Conservation (phyloP, 192 early-diverging fungal species). For the Lobosporangium transversale region DNA sequence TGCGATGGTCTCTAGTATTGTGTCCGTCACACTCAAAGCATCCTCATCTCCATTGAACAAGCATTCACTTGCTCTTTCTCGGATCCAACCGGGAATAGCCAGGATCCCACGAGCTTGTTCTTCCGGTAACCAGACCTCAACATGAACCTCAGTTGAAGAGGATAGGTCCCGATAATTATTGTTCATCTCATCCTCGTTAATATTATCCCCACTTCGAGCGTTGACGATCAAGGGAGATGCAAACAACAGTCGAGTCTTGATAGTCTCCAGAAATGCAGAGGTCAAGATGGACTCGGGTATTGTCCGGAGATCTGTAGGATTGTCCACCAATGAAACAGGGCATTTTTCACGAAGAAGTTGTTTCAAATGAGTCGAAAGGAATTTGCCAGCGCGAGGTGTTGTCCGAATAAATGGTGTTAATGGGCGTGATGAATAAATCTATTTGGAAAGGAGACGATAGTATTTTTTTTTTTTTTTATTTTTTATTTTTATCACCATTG, state of each 20-base stretch:
- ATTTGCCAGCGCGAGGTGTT: conserved; percentile 71
- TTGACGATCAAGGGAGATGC: conserved; percentile 61
- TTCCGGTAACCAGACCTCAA: conserved; percentile 45
- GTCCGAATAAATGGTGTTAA: conserved; percentile 70
- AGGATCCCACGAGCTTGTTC: conserved; percentile 55
- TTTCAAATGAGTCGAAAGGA: conserved; percentile 67
- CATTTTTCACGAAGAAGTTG: conserved; percentile 67
- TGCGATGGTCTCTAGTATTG: conserved; percentile 27
- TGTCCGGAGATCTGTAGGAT: conserved; percentile 46
- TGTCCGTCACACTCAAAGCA: conserved; percentile 60
- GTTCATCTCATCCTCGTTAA: conserved; percentile 56
- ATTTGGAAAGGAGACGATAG: neutral
- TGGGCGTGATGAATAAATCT: conserved; percentile 77
- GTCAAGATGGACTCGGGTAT: conserved; percentile 62
- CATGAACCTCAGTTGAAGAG: conserved; percentile 59
- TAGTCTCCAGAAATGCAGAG: conserved; percentile 67
- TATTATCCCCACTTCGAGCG: conserved; percentile 31
- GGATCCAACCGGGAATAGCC: conserved; percentile 85
- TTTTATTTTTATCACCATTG: no score
- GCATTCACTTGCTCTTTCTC: conserved; percentile 82
- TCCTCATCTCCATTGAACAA: conserved; percentile 84
- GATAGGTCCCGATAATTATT: conserved; percentile 56
- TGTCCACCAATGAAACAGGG: conserved; percentile 50
- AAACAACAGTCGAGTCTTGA: conserved; percentile 73
- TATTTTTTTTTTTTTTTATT: no score